Conservation (phyloP, 805 yeast species). For the Isabelozyma gotoi region DNA sequence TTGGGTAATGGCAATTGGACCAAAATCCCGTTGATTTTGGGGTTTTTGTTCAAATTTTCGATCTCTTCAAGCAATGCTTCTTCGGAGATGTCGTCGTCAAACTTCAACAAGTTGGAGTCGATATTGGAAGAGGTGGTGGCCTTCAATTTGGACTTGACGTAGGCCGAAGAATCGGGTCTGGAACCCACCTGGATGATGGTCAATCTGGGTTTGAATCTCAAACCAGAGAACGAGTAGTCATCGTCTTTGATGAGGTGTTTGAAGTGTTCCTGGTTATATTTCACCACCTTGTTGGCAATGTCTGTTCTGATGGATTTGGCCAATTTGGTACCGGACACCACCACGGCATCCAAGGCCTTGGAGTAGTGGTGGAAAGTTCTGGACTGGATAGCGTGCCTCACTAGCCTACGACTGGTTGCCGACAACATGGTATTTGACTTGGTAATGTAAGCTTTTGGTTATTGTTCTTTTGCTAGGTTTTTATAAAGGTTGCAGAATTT, state of each 20-base stretch:
- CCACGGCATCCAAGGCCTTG: conserved; percentile 26
- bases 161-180: conserved; percentile 87
- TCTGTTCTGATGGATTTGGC: conserved; percentile 36
- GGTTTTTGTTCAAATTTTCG: conserved; percentile 67
- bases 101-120: conserved; percentile 60
- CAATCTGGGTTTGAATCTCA: conserved; percentile 67
- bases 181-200: conserved; percentile 88
- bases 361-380: conserved; percentile 5
- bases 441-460: too few relatives aligned
- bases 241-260: conserved; percentile 14
- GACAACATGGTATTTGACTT: too few relatives aligned
- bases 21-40: conserved; percentile 78
- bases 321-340: conserved; percentile 43
- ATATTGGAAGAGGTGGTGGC: conserved; percentile 86
- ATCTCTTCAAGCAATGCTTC: conserved; percentile 59
- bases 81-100: conserved; percentile 63
- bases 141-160: conserved; percentile 87
- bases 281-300: conserved; percentile 40
- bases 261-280: conserved; percentile 31
- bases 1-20: conserved; percentile 89
- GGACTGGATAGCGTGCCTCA: neutral
- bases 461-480: too few relatives aligned
- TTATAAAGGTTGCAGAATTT: conserved; percentile 1
- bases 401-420: neutral
- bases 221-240: conserved; percentile 22